These are phyloP conservation scores for Pseudopediastrum boryanum DNA, from an alignment of 139 green algal species.

Conservation along the genomic window DNA sequence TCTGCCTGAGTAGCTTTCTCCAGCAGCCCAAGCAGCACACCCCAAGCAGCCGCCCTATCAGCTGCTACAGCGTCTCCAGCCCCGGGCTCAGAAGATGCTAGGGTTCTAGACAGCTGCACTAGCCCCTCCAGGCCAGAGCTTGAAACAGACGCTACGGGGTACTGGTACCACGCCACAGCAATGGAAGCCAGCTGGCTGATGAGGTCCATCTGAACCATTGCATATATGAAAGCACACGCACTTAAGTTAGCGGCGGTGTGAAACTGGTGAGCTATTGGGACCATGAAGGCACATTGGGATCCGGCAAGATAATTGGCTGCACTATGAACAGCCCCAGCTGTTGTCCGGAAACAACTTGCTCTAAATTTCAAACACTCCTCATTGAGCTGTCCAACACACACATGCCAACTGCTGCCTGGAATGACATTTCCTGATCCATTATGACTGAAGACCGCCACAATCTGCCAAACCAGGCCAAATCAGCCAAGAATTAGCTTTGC, in stretches of 20 bases:
- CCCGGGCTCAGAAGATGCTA: background rate
- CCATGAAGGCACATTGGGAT: too few species aligned
- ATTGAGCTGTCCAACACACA: too few species aligned
- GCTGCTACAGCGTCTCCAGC: constrained; percentile 16
- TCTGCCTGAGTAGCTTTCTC: constrained; percentile 14
- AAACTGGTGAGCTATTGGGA: too few species aligned
- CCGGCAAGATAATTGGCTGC: too few species aligned
- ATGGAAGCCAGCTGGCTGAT: constrained; percentile 33
- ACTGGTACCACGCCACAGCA: constrained; percentile 29
- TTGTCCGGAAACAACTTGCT: too few species aligned
- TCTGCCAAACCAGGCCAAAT: too few species aligned
- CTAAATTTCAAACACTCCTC: too few species aligned
- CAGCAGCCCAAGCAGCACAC: constrained; percentile 7
- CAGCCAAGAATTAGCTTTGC: too few species aligned
- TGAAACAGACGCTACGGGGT: constrained; percentile 11
- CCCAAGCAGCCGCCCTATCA: background rate
- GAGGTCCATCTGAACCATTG: constrained; percentile 7
- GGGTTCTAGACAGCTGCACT: constrained; percentile 26
- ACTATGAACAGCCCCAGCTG: too few species aligned
- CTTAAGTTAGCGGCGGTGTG: background rate
- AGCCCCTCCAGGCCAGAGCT: constrained; percentile 33
- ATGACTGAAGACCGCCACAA: too few species aligned
- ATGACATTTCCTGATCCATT: too few species aligned
- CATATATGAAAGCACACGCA: background rate
- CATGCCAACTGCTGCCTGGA: too few species aligned